Percentiles rank a stretch among this genome's conserved stretches.
Evolutionary conservation across 768 basidiomycete species (phyloP).

Genomic region (Rubroboletus satanas): DNA sequence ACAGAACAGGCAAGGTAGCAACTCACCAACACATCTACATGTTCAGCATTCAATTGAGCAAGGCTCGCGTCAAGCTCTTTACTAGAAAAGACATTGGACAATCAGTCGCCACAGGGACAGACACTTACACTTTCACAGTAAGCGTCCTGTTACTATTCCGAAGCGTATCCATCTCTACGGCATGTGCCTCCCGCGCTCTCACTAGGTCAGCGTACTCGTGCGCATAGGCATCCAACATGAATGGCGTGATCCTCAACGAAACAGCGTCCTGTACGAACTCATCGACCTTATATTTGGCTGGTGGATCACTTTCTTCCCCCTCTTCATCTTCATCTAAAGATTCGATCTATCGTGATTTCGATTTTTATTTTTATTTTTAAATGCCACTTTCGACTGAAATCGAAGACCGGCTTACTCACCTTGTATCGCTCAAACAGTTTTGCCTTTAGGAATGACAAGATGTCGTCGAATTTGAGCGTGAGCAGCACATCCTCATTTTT

Average conservation of each 20-base stretch:
- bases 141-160: conserved; percentile 75
- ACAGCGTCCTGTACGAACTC: conserved; percentile 88
- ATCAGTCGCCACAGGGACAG: background rate
- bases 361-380: background rate
- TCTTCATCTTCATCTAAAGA: conserved; percentile 28
- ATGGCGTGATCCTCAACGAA: conserved; percentile 83
- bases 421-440: conserved; percentile 82
- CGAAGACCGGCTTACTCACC: conserved; percentile 25
- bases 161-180: conserved; percentile 77
- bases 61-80: conserved; percentile 77
- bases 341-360: conserved; percentile 22
- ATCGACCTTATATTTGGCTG: conserved; percentile 58
- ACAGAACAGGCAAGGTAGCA: background rate
- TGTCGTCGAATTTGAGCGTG: conserved; percentile 85
- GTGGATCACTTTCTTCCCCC: conserved; percentile 12
- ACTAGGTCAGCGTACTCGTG: conserved; percentile 85
- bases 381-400: background rate
- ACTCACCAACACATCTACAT: conserved; percentile 69
- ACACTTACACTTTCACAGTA: conserved; percentile 71
- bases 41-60: conserved; percentile 77
- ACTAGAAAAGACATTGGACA: conserved; percentile 37
- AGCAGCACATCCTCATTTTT: conserved; percentile 83
- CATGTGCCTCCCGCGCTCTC: conserved; percentile 76
- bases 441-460: conserved; percentile 78
- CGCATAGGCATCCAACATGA: conserved; percentile 89